Evolutionary conservation across 257 asterid species (phyloP).

Genomic region (Primulina eburnea): DNA sequence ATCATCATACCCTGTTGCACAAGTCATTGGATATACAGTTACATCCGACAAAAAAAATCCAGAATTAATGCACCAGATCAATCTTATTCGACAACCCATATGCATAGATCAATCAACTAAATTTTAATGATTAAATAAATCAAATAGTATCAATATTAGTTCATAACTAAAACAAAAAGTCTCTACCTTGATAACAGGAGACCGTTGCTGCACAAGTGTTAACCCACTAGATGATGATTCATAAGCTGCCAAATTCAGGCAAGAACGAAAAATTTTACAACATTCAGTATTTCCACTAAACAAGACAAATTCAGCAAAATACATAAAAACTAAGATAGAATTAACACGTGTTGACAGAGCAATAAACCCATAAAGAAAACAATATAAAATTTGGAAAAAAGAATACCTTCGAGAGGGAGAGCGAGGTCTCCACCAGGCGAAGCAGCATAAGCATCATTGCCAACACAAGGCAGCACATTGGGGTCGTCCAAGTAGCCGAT

Average conservation of each 20-base stretch:
- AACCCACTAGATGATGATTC: slow-evolving; percentile 52
- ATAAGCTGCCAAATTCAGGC: slow-evolving; percentile 37
- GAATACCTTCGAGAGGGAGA: slow-evolving; percentile 79
- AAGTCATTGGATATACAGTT: background rate
- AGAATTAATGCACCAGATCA: background rate
- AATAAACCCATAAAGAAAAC: background rate
- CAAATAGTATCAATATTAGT: background rate
- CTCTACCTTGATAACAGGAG: slow-evolving; percentile 83
- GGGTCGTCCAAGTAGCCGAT: slow-evolving; percentile 80
- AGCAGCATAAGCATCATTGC: slow-evolving; percentile 83
- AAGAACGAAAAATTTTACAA: background rate
- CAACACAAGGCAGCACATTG: slow-evolving; percentile 87
- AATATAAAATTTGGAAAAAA: background rate
- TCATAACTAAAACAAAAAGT: slow-evolving; percentile 2
- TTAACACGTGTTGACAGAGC: background rate
- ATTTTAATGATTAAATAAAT: background rate
- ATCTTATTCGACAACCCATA: background rate
- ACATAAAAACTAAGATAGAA: background rate
- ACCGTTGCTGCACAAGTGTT: slow-evolving; percentile 85
- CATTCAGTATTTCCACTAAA: background rate
- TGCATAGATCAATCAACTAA: background rate
- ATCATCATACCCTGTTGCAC: slow-evolving; percentile 83
- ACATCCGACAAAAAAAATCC: background rate
- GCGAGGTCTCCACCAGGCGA: slow-evolving; percentile 73
- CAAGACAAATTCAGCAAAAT: background rate